Evolutionary conservation across 139 green algal species (phyloP), one percentile per base, ranked within the genome.

Genomic region (Chlorella sp.): DNA sequence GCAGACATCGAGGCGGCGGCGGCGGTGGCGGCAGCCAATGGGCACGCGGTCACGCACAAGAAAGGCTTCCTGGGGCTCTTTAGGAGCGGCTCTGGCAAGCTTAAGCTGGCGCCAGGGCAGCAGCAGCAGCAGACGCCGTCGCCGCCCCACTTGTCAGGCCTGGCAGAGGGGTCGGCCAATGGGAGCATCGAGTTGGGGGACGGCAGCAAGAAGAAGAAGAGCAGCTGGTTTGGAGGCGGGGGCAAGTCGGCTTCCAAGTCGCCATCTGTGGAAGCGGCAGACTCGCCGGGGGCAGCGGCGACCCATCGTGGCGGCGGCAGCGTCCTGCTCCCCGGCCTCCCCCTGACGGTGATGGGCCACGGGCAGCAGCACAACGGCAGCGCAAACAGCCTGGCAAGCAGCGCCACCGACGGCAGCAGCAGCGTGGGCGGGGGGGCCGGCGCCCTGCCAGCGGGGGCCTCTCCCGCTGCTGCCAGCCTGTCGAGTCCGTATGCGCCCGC

Each of bases 211-310:
- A 60, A 61, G 7, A 88, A 88, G 84, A 81, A 48, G 66, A 22
- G 84, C 57, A 66, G n/a, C 61, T 88, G 84, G 84, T 88, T 88
- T 88, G 84, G 84, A 15, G 84, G 84, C 68, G 24, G 83, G 66
- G 80, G 42, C 21, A 77, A 87, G 83, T 18, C 61, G 0, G 83
- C 83, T 4, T 42, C 60, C 37, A 79, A 60, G 78, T 42, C 32
- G 16, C 14, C 78, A 2, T 64, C 78, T 9, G 40, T 30, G 0
- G 40, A 60, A 1, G 77, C 19, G 30, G 78, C 36, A 26, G 37
- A 24, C 36, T 24, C 36, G 76, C 76, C 26, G 18, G 15, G 66
- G 3, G 39, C 66, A 26, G 66, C 61, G 57, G 82, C 34, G 37
- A 53, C 32, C 37, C 64, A 64, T n/a, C 82, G 48, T 37, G 64